A percentile compares a stretch with the other conserved stretches of the same genome.
Conservation (phyloP, 306 rosid species). For the Argentina anserina region DNA sequence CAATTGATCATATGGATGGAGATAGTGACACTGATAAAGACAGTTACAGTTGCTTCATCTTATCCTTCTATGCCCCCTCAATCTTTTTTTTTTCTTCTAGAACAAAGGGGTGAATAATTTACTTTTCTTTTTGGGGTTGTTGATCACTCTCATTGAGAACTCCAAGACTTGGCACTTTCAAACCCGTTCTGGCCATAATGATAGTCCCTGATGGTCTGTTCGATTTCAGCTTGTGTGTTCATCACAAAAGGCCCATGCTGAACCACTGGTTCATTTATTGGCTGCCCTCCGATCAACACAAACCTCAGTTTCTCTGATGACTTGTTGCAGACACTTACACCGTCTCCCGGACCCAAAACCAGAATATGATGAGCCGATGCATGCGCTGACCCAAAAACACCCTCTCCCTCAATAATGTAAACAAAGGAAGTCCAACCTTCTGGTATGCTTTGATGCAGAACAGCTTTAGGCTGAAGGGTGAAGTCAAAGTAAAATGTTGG, state of each 20-base stretch:
- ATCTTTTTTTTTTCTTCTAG: constrained; percentile 1
- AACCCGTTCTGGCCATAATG: constrained; percentile 64
- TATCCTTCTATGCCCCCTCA: background rate
- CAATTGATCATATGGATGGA: constrained; percentile 27
- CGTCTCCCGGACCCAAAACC: constrained; percentile 69
- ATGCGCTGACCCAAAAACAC: constrained; percentile 58
- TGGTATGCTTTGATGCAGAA: constrained; percentile 66
- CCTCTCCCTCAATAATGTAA: constrained; percentile 82
- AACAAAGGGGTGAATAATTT: background rate
- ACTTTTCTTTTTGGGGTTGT: background rate
- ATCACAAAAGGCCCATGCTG: constrained; percentile 94
- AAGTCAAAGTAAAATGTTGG: constrained; percentile 86
- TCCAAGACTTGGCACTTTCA: constrained; percentile 75
- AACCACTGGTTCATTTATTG: constrained; percentile 76
- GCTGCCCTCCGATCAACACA: constrained; percentile 72
- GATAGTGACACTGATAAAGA: constrained; percentile 47
- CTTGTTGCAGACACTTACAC: constrained; percentile 71
- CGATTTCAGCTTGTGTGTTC: constrained; percentile 86
- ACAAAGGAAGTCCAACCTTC: constrained; percentile 77
- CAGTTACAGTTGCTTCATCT: constrained; percentile 5
- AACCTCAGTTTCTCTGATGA: constrained; percentile 65
- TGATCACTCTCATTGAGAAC: constrained; percentile 45
- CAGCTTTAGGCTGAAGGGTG: constrained; percentile 50
- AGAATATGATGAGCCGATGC: constrained; percentile 52
- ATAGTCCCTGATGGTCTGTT: constrained; percentile 72